phyloP scores from a whole-genome alignment of 176 grass and related monocot species.

The Dactylis glomerata region DNA sequence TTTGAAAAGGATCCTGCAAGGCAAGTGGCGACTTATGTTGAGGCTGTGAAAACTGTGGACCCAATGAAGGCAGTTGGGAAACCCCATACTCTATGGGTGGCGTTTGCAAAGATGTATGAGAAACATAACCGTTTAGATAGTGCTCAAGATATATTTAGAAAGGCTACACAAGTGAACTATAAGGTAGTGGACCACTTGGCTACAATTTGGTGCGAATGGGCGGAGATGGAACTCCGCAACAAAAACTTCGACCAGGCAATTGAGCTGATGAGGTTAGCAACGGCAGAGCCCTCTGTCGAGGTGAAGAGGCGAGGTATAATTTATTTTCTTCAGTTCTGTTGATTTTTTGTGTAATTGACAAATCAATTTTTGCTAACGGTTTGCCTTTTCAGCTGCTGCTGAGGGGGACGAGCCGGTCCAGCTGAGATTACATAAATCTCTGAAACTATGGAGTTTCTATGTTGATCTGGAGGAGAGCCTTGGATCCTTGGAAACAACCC shows the following conservation, averaged over 20 bases:
- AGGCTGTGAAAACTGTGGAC: conserved; percentile 86
- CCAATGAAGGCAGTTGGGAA: conserved; percentile 89
- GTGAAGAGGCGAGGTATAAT: conserved; percentile 78
- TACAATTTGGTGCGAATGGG: conserved; percentile 86
- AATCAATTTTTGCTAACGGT: conserved; percentile 5
- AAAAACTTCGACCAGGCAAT: conserved; percentile 65
- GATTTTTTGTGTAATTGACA: conserved; percentile 16
- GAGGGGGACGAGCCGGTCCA: conserved; percentile 75
- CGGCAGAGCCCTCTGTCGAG: conserved; percentile 73
- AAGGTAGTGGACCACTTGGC: conserved; percentile 74
- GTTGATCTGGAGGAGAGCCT: conserved; percentile 86
- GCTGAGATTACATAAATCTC: conserved; percentile 80
- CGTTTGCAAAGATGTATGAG: conserved; percentile 86
- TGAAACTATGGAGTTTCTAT: conserved; percentile 88
- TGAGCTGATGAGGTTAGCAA: conserved; percentile 77
- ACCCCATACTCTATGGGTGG: conserved; percentile 78
- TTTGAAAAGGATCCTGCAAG: conserved; percentile 68
- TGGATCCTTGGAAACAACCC: conserved; percentile 65
- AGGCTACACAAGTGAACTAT: conserved; percentile 71
- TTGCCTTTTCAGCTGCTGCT: conserved; percentile 60
- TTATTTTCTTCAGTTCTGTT: neutral
- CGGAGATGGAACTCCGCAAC: conserved; percentile 73
- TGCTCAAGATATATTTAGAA: conserved; percentile 70
- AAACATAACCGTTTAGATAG: conserved; percentile 71
- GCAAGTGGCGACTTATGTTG: conserved; percentile 74